Conservation (phyloP, 2,329 filamentous ascomycete species). For the Colletotrichum gloeosporioides region DNA sequence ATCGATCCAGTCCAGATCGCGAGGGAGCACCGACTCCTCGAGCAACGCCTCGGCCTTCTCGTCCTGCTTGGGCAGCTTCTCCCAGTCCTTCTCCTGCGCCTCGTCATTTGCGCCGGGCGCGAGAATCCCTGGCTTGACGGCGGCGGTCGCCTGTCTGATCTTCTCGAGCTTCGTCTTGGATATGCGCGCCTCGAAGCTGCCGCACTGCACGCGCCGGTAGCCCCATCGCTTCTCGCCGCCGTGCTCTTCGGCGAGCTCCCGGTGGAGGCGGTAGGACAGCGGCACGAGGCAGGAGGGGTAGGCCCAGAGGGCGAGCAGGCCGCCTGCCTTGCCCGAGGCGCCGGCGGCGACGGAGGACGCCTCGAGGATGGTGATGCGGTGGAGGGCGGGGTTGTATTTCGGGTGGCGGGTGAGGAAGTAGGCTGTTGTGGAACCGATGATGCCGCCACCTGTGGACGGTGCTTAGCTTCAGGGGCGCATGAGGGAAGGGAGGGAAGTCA, state of each 20-base stretch:
- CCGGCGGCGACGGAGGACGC: slow-evolving; percentile 86
- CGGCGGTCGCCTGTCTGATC: slow-evolving; percentile 26
- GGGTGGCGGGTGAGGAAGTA: slow-evolving; percentile 91
- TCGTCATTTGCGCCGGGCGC: background rate
- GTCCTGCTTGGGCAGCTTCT: slow-evolving; percentile 67
- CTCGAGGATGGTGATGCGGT: slow-evolving; percentile 87
- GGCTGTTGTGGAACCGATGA: slow-evolving; percentile 90
- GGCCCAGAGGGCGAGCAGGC: slow-evolving; percentile 88
- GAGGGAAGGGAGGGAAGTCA: background rate
- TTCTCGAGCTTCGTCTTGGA: slow-evolving; percentile 38
- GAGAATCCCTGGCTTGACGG: slow-evolving; percentile 15
- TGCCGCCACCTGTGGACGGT: slow-evolving; percentile 74
- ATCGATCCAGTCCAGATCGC: slow-evolving; percentile 86
- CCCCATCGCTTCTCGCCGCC: slow-evolving; percentile 82
- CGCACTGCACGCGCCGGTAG: slow-evolving; percentile 81
- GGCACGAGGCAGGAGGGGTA: slow-evolving; percentile 86
- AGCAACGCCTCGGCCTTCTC: slow-evolving; percentile 50
- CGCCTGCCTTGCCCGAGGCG: slow-evolving; percentile 93
- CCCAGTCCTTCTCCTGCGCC: slow-evolving; percentile 54
- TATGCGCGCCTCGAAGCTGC: slow-evolving; percentile 54
- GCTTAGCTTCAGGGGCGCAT: background rate
- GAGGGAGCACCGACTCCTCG: slow-evolving; percentile 68
- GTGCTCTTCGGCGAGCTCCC: slow-evolving; percentile 84
- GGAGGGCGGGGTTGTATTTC: slow-evolving; percentile 74
- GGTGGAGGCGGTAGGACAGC: slow-evolving; percentile 83